phyloP scores from a whole-genome alignment of 495 filamentous ascomycete genomes.

The Penicillium waksmanii region DNA sequence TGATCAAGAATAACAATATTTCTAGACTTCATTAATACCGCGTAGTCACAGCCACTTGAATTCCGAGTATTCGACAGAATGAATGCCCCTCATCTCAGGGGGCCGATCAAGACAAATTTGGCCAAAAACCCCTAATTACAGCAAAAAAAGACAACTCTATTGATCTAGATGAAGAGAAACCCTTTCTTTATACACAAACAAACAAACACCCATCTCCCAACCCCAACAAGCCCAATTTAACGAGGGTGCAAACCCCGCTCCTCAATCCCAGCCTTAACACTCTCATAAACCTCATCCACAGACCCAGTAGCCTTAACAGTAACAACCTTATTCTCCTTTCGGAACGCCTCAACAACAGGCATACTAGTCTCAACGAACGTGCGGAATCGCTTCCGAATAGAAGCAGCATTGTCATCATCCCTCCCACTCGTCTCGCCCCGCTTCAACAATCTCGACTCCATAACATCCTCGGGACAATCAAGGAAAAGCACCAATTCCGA shows the following conservation, averaged over 20 bases:
- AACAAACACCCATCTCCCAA: too few species aligned
- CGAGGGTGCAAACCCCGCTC: slow-evolving; percentile 46
- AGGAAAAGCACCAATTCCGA: slow-evolving; percentile 86
- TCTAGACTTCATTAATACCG: slow-evolving; percentile 13
- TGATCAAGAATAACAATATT: slow-evolving; percentile 32
- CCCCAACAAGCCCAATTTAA: slow-evolving; percentile 11
- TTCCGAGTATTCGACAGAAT: too few species aligned
- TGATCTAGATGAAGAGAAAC: slow-evolving; percentile 1
- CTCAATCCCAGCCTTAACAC: slow-evolving; percentile 61
- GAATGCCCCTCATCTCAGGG: too few species aligned
- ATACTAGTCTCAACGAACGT: slow-evolving; percentile 94
- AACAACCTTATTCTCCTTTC: slow-evolving; percentile 75
- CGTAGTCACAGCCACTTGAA: too few species aligned
- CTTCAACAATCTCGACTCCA: slow-evolving; percentile 90
- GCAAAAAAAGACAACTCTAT: slow-evolving; percentile 1
- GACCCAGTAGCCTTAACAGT: slow-evolving; percentile 68
- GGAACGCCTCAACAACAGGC: slow-evolving; percentile 90
- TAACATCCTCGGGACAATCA: slow-evolving; percentile 85
- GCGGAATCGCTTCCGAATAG: slow-evolving; percentile 92
- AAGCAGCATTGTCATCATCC: slow-evolving; percentile 91
- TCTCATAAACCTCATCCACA: slow-evolving; percentile 75
- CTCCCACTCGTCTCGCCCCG: slow-evolving; percentile 90
- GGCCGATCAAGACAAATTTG: too few species aligned
- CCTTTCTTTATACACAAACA: not conserved
- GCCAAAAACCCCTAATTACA: not conserved